Evolutionary conservation across 148 eudicot species (phyloP).

Genomic region (Salicornia ramosissima): DNA sequence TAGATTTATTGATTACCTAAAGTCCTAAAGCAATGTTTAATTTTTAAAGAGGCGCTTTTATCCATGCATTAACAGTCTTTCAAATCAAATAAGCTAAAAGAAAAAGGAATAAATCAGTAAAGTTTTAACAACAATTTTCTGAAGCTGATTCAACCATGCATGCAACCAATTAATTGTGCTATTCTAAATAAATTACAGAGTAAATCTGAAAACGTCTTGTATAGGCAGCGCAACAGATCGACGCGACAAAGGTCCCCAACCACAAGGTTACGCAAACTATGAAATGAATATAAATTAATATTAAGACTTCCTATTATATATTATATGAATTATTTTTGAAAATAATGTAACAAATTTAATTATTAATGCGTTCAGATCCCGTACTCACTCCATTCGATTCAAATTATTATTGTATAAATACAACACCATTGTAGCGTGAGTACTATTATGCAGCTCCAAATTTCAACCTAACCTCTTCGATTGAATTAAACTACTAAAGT

Average conservation of each 20-base stretch:
- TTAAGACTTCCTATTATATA: too few relatives aligned
- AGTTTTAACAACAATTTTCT: too few relatives aligned
- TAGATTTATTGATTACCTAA: too few relatives aligned
- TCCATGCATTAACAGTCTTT: not conserved
- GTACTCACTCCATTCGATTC: not conserved
- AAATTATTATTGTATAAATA: not conserved
- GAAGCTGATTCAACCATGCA: not conserved
- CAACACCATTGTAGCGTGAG: not conserved
- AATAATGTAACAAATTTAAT: not conserved
- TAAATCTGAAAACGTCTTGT: not conserved
- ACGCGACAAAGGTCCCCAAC: slow-evolving; percentile 13
- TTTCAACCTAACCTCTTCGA: not conserved
- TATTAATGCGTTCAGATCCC: slow-evolving; percentile 6
- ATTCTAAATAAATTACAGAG: not conserved
- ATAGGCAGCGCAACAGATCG: not conserved
- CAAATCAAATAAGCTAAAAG: not conserved
- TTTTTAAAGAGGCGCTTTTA: not conserved
- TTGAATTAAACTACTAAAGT: not conserved
- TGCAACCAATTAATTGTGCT: not conserved
- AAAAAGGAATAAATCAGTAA: too few relatives aligned
- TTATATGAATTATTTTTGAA: not conserved
- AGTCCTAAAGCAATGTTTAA: not conserved
- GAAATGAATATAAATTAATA: not conserved
- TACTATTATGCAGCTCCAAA: not conserved
- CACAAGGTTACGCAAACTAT: slow-evolving; percentile 1